Conservation (phyloP, 2,329 filamentous ascomycete genomes). For the Penicillium sp. region DNA sequence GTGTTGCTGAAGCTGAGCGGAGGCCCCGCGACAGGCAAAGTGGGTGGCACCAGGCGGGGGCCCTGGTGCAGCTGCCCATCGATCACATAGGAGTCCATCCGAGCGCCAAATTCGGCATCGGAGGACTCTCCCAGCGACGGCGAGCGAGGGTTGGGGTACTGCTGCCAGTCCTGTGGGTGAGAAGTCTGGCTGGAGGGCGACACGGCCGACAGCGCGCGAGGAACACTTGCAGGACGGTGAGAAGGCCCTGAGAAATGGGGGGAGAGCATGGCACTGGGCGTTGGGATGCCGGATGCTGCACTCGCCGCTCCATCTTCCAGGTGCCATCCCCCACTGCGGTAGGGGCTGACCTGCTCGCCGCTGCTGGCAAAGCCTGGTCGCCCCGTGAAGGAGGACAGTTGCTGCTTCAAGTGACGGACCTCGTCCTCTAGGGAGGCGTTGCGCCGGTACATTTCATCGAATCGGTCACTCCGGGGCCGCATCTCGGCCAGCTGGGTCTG, state of each 20-base stretch:
- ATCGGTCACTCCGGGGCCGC: constrained; percentile 49
- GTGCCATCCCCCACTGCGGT: constrained; percentile 16
- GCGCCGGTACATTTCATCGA: constrained; percentile 52
- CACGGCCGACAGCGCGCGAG: constrained; percentile 24
- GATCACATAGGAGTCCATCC: constrained; percentile 25
- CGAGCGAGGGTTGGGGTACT: constrained; percentile 28
- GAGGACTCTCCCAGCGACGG: constrained; percentile 28
- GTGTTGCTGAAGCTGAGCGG: constrained; percentile 23
- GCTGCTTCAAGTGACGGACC: constrained; percentile 51
- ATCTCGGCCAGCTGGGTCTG: constrained; percentile 48
- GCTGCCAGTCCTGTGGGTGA: constrained; percentile 29
- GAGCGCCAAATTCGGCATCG: constrained; percentile 27
- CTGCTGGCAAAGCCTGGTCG: constrained; percentile 21
- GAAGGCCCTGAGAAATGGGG: constrained; percentile 24
- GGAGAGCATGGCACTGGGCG: constrained; percentile 23
- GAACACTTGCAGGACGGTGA: constrained; percentile 17
- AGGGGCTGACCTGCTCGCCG: constrained; percentile 12
- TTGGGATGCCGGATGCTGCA: constrained; percentile 8
- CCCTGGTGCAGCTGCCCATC: constrained; percentile 16
- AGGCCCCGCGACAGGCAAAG: constrained; percentile 15
- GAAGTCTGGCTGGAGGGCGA: constrained; percentile 29
- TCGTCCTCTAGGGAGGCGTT: constrained; percentile 57
- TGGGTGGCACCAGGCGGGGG: constrained; percentile 7
- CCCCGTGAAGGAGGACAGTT: constrained; percentile 39
- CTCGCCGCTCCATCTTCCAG: constrained; percentile 19